These are phyloP conservation scores for Auricularia sp. DNA, from an alignment of 768 basidiomycete species.

Conservation along the genomic window DNA sequence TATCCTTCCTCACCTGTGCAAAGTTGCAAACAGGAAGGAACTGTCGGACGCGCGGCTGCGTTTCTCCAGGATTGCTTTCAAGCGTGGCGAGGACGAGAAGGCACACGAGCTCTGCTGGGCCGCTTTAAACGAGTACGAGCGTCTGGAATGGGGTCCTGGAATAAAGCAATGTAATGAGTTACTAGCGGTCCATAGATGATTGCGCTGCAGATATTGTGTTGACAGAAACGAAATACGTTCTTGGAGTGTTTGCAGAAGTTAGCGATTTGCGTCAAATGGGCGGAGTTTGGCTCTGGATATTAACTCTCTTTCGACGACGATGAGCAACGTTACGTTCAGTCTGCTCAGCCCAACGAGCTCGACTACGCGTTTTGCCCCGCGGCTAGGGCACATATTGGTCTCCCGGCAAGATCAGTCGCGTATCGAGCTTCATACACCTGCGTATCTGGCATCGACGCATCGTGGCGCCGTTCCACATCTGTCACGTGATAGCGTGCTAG, in stretches of 20 bases:
- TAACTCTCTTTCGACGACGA: background rate
- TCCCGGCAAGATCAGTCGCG: slow-evolving; percentile 1
- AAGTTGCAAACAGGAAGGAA: no score
- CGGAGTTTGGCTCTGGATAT: no score
- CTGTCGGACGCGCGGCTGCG: no score
- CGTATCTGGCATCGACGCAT: slow-evolving; percentile 50
- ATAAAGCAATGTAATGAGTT: background rate
- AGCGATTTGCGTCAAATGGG: no score
- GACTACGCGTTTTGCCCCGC: background rate
- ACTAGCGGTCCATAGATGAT: background rate
- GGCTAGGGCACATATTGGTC: background rate
- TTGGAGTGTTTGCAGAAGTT: no score
- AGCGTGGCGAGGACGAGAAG: no score
- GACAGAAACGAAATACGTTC: no score
- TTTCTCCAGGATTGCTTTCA: no score
- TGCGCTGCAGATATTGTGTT: no score
- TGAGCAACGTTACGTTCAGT: background rate
- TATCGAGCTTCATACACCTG: slow-evolving; percentile 48
- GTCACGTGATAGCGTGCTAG: slow-evolving; percentile 46
- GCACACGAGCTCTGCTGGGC: no score
- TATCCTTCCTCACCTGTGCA: no score
- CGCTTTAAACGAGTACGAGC: background rate
- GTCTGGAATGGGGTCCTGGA: background rate
- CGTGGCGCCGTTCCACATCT: slow-evolving; percentile 69
- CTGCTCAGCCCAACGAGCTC: background rate